Conservation (phyloP, 148 eudicot genomes). For the Limonium bicolor region DNA sequence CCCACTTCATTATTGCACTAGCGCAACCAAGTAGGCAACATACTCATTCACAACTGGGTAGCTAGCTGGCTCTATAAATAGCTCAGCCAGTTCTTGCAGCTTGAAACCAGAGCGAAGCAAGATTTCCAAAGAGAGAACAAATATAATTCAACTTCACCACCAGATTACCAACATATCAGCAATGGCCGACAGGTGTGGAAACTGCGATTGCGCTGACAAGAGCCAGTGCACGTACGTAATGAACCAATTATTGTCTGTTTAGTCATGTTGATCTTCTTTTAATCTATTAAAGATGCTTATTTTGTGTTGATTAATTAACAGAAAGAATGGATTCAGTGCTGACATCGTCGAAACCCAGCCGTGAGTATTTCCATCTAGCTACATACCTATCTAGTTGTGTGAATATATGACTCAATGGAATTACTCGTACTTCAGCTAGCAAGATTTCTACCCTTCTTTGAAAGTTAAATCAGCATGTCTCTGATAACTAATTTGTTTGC, state of each 20-base stretch:
- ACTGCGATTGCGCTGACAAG: conserved; percentile 11
- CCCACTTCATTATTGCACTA: no score
- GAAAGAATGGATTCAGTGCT: conserved; percentile 40
- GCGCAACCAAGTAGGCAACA: no score
- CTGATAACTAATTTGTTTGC: conserved; percentile 6
- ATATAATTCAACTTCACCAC: not conserved
- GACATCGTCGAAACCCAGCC: conserved; percentile 21
- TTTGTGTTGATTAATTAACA: conserved; percentile 4
- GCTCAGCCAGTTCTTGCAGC: not conserved
- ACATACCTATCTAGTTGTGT: not conserved
- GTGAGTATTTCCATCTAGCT: not conserved
- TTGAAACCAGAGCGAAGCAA: conserved; percentile 3
- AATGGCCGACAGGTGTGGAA: conserved; percentile 8
- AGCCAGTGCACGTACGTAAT: conserved; percentile 9
- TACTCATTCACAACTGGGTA: no score
- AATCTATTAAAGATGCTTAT: not conserved
- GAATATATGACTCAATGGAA: no score
- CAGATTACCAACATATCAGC: no score
- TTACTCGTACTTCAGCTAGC: no score
- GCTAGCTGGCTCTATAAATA: conserved; percentile 25
- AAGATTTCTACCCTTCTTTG: no score
- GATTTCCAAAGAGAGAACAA: not conserved
- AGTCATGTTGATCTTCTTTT: not conserved
- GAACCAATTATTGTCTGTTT: not conserved
- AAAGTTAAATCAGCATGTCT: not conserved